phyloP scores from a whole-genome alignment of 129 eudicot species.

The Heracleum sosnowskyi region DNA sequence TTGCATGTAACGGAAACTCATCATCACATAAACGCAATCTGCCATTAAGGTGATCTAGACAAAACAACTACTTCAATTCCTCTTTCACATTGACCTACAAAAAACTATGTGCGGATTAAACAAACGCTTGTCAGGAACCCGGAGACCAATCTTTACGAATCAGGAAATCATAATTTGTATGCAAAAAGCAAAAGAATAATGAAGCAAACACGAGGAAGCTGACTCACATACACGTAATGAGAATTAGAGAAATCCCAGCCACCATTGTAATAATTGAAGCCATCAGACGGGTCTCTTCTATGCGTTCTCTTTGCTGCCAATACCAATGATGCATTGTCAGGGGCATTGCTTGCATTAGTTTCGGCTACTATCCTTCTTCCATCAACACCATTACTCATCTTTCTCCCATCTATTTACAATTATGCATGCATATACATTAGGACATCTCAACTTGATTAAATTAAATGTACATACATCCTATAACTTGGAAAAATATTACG shows the following conservation, averaged over 20 bases:
- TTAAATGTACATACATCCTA: not conserved
- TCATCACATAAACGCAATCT: not conserved
- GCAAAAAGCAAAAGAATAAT: not conserved
- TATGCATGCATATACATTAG: not conserved
- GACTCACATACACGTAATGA: conserved; percentile 53
- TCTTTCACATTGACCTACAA: not conserved
- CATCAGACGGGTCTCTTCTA: conserved; percentile 43
- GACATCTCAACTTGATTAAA: not conserved
- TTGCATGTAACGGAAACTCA: not conserved
- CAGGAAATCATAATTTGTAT: not conserved
- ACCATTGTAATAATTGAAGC: conserved; percentile 41
- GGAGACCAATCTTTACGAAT: not conserved
- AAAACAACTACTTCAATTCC: not conserved
- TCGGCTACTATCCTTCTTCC: conserved; percentile 25
- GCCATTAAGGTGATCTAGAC: not conserved
- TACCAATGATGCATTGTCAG: conserved; percentile 16
- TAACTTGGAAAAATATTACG: not conserved
- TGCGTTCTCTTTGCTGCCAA: conserved; percentile 56
- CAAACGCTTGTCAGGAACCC: not conserved
- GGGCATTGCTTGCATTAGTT: conserved; percentile 11
- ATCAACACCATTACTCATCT: conserved; percentile 1
- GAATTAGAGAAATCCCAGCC: conserved; percentile 58
- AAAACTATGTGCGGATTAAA: not conserved
- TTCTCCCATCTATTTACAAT: conserved; percentile 6
- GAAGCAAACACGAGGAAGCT: not conserved